Base-by-base conservation (phyloP, 176 grass and related monocot genomes). In the Carex parvula region DNA sequence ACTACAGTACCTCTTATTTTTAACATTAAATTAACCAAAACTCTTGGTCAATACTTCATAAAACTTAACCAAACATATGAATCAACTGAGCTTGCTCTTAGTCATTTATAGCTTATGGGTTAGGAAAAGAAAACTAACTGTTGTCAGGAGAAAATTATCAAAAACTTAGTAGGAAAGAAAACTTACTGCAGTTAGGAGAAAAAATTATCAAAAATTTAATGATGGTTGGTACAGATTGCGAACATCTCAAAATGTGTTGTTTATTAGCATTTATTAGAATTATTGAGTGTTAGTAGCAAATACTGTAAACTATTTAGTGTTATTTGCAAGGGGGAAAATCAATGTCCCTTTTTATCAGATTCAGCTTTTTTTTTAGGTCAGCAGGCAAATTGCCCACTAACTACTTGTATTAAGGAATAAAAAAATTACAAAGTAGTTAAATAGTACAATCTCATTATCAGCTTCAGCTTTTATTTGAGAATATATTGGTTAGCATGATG, bases 331-430 rank as follows among this genome's bases (percentile, higher is more conserved):
- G 22, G 46, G 22, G 2, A 54, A 41, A 71, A 20, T 50, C 46
- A 71, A 53, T 76, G 48, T 76, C 11, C 48, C 46, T 76, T 76
- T 30, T 5, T 76, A 76, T 76, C 22, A 55, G 13, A 22, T 76
- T 54, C 21, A 16, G 46, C 30, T 75, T 75, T 76, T 76, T 29
- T 76, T 29, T 54, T 44, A 44, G 42, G 42, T 8, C 42, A 44
- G 42, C 8, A 8, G 7, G 42, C 42, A 8, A 44, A 44, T 8
- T 44, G 8, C 42, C 7, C 42, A 44, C 42, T 8, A 44, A 44
- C 42, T 1, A 44, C 7, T 44, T 44, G 42, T 44, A 8, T 44
- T 44, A 44, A 44, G 6, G 42, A 44, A 44, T 44, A 44, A 44
- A 44, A 44, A 44, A 2, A 8, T 44, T 44, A 44, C 42, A 44